phyloP scores from a whole-genome alignment of 108 stramenopile genomes.

The Skeletonema costatum region DNA sequence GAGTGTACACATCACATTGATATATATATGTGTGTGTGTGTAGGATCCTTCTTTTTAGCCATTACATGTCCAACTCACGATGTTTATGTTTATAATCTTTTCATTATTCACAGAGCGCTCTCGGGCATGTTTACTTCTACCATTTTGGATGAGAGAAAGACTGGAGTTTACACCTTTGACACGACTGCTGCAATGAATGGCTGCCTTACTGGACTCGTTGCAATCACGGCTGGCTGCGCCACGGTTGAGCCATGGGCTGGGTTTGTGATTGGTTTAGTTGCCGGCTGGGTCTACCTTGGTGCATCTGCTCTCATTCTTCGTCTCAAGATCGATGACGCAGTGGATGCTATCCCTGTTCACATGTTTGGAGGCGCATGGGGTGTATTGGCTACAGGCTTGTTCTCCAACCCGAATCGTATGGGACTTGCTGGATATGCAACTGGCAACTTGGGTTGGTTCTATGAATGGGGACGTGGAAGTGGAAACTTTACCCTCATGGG shows the following conservation, averaged over 20 bases:
- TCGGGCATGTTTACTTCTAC: conserved; percentile 70
- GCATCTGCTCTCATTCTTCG: conserved; percentile 45
- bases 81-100: no score
- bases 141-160: conserved; percentile 44
- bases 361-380: conserved; percentile 90
- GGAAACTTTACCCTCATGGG: conserved; percentile 76
- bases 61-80: background rate
- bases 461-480: conserved; percentile 58
- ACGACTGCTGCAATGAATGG: conserved; percentile 58
- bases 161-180: conserved; percentile 53
- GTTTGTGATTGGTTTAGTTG: conserved; percentile 72
- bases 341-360: conserved; percentile 77
- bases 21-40: background rate
- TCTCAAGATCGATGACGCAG: conserved; percentile 69
- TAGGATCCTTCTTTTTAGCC: background rate
- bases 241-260: conserved; percentile 78
- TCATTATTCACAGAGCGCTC: conserved; percentile 48
- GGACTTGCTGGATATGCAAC: conserved; percentile 14
- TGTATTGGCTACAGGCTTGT: conserved; percentile 54
- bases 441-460: conserved; percentile 52
- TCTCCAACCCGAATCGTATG: conserved; percentile 33
- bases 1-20: conserved; percentile 2
- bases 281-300: conserved; percentile 57
- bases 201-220: conserved; percentile 68
- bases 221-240: conserved; percentile 75